phyloP scores from a whole-genome alignment of 768 basidiomycete species.

The Exidia glandulosa region DNA sequence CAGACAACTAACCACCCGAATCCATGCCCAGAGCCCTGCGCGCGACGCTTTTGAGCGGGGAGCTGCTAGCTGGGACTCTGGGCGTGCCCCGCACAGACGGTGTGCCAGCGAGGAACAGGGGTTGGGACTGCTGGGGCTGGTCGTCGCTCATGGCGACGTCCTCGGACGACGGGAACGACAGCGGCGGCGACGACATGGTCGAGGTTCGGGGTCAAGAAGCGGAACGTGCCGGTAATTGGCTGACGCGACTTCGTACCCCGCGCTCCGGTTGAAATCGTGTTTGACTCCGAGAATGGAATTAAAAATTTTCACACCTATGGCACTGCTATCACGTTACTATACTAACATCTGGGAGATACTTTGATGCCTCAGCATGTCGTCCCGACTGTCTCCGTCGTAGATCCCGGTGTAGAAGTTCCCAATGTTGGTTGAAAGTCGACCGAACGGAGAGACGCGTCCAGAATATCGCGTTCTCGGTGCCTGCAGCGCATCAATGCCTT shows the following conservation, averaged over 20 bases:
- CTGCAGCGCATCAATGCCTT: too few relatives aligned
- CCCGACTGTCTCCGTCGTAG: too few relatives aligned
- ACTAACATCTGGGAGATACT: too few relatives aligned
- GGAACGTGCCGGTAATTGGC: background rate
- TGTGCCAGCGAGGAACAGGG: slow-evolving; percentile 44
- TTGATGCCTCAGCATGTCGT: too few relatives aligned
- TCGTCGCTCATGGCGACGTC: slow-evolving; percentile 42
- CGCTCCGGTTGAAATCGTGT: too few relatives aligned
- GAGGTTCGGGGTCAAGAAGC: background rate
- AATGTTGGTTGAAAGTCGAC: too few relatives aligned
- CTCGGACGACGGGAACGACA: slow-evolving; percentile 55
- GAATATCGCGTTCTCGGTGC: too few relatives aligned
- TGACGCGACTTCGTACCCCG: background rate
- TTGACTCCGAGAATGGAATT: too few relatives aligned
- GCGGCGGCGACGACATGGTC: slow-evolving; percentile 38
- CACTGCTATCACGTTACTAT: too few relatives aligned
- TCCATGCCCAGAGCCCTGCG: slow-evolving; percentile 43
- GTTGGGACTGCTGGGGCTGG: slow-evolving; percentile 29
- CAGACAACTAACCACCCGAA: slow-evolving; percentile 20
- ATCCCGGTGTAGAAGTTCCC: too few relatives aligned
- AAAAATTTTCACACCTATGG: too few relatives aligned
- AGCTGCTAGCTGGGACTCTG: slow-evolving; percentile 35
- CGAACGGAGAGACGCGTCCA: too few relatives aligned
- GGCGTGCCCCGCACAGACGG: slow-evolving; percentile 45
- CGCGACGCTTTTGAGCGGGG: slow-evolving; percentile 35